Conservation (phyloP, 495 filamentous ascomycete species). For the Pseudevernia furfuracea region DNA sequence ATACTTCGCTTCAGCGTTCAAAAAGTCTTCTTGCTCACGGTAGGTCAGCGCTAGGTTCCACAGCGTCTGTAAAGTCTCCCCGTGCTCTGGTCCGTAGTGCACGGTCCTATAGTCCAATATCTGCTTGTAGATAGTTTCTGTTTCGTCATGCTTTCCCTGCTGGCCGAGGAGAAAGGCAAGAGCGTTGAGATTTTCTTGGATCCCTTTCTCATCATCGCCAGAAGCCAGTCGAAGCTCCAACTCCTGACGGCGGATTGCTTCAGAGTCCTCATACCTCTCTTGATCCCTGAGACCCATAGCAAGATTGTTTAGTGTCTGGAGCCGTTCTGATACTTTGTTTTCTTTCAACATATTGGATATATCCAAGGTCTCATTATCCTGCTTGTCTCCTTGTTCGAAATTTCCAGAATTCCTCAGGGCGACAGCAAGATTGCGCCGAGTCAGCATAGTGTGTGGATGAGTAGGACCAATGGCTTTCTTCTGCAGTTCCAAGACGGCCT, state of each 20-base stretch:
- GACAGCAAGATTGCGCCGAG: conserved; percentile 10
- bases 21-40: neutral
- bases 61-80: conserved; percentile 8
- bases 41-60: conserved; percentile 14
- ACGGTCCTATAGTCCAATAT: conserved; percentile 19
- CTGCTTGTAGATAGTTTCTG: conserved; percentile 20
- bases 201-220: conserved; percentile 12
- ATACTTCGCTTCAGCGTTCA: conserved; percentile 4
- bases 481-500: conserved; percentile 2
- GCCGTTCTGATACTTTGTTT: conserved; percentile 3
- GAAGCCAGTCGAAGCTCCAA: conserved; percentile 16
- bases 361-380: conserved; percentile 19
- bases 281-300: conserved; percentile 10
- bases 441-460: conserved; percentile 36
- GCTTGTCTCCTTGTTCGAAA: conserved; percentile 20
- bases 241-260: conserved; percentile 17
- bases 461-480: conserved; percentile 29
- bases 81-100: conserved; percentile 21
- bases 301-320: conserved; percentile 2
- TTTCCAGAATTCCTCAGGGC: conserved; percentile 12
- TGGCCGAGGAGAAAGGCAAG: conserved; percentile 7
- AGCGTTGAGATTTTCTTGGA: neutral
- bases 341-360: neutral
- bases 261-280: conserved; percentile 20
- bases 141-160: conserved; percentile 16